Evolutionary conservation across 768 basidiomycete genomes (phyloP).

Genomic region (Lactarius tabidus): DNA sequence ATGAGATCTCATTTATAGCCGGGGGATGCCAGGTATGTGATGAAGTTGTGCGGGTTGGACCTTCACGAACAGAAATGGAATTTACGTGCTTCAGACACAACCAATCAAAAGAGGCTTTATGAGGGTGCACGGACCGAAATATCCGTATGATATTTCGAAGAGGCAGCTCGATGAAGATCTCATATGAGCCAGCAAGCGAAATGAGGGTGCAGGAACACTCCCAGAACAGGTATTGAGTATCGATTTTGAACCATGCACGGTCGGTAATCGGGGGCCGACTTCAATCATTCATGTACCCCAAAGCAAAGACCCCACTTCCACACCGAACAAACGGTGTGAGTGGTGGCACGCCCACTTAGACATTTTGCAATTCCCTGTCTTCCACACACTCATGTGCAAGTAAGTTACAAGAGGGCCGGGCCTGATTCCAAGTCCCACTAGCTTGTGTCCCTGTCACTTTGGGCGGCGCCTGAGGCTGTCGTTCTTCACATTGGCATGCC

Average conservation of each 20-base stretch:
- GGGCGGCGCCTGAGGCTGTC: too few species aligned
- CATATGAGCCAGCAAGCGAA: too few species aligned
- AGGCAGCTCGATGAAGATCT: not conserved
- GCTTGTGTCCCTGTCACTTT: not conserved
- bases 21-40: not conserved
- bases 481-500: too few species aligned
- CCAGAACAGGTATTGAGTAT: not conserved
- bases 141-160: not conserved
- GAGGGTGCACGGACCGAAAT: conserved; percentile 7
- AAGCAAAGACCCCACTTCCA: not conserved
- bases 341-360: not conserved
- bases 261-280: not conserved
- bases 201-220: too few species aligned
- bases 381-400: not conserved
- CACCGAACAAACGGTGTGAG: conserved; percentile 11
- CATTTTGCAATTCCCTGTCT: not conserved
- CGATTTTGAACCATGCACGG: not conserved
- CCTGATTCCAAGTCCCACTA: not conserved
- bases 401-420: too few species aligned
- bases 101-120: conserved; percentile 2
- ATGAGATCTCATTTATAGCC: conserved; percentile 10
- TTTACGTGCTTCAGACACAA: not conserved
- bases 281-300: not conserved
- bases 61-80: not conserved
- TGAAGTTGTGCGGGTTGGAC: not conserved